Base-by-base conservation (phyloP, 768 basidiomycete genomes). In the Glaciozyma martinii region DNA sequence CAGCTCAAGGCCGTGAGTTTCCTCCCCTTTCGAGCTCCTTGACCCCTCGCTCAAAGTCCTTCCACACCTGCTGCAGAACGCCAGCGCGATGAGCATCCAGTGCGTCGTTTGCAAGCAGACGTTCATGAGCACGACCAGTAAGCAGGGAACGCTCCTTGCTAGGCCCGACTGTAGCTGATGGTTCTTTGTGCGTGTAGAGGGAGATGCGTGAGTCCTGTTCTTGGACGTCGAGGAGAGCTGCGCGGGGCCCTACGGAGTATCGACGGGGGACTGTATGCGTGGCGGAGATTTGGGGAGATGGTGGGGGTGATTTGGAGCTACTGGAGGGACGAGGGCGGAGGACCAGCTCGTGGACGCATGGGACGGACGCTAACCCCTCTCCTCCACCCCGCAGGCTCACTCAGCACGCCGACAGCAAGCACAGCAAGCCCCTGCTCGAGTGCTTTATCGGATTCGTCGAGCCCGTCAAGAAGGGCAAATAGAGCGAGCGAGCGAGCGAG, bases 341-440 rank as follows among this genome's bases (percentile, higher is more conserved):
- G 23, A 56, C n/a, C n/a, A 21, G 3, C 42, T 21, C 42, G 8
- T 7, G 32, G 23, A 21, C 6, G 21, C 32, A 1, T n/a, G n/a
- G 15, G 53, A 37, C n/a, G 53, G 16, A 23, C 29, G 56, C 56
- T 43, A 6, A 23, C 32, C 19, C 8, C 25, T 8, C 18, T 43
- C 6, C 12, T 37, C 32, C 54, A 6, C 19, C 59, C 21, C 30
- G 13, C 60, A 61, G 60, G 0, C 53, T 62, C 16, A 56, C 37
- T 12, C 40, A 56, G 53, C 61, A 62, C 55, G 61, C 61, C 44
- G 43, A 43, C 53, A 62, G 43, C 61, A 62, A 62, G 54, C 61
- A 62, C 61, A 55, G 16, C 9, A 62, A 62, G 61, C 27, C 53
- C 23, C 33, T 62, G 21, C 13, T 18, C 21, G 61, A 62, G 21